Percentiles rank a stretch among this genome's conserved stretches.
phyloP scores from a whole-genome alignment of 495 filamentous ascomycete species.

The Aspergillus ellipticus region DNA sequence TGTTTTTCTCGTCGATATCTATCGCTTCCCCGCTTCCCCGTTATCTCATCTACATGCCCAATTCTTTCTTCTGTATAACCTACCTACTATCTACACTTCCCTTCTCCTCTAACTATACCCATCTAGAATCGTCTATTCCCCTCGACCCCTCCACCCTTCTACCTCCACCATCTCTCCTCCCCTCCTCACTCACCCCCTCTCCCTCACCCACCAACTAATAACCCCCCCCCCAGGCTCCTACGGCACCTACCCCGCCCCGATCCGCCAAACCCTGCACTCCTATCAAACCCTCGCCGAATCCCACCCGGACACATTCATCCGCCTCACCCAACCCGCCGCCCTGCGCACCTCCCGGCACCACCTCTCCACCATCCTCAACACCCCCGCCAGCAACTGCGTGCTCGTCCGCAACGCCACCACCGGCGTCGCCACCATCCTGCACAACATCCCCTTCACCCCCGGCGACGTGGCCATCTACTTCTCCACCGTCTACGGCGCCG shows the following conservation, averaged over 20 bases:
- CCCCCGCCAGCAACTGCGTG: slow-evolving; percentile 60
- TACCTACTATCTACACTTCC: too few relatives aligned
- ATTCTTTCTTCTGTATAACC: too few relatives aligned
- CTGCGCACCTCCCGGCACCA: slow-evolving; percentile 62
- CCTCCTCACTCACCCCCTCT: too few relatives aligned
- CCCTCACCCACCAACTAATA: slow-evolving; percentile 3
- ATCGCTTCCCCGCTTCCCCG: too few relatives aligned
- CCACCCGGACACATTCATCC: slow-evolving; percentile 69
- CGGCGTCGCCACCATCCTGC: slow-evolving; percentile 75
- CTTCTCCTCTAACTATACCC: neutral
- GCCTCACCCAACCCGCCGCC: slow-evolving; percentile 52
- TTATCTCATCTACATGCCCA: too few relatives aligned
- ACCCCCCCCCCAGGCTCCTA: slow-evolving; percentile 59
- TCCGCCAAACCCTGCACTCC: slow-evolving; percentile 53
- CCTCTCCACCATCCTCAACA: slow-evolving; percentile 61
- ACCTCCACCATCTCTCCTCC: neutral
- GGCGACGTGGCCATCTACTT: slow-evolving; percentile 66
- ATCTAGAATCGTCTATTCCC: too few relatives aligned
- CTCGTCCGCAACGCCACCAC: slow-evolving; percentile 80
- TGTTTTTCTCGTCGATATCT: neutral
- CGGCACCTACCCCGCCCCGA: slow-evolving; percentile 62
- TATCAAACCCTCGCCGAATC: slow-evolving; percentile 61
- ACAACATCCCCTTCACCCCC: slow-evolving; percentile 58
- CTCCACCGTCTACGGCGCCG: slow-evolving; percentile 71
- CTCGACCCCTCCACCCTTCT: neutral